These are phyloP conservation scores for Plectosphaerella sp. DNA, from an alignment of 2,329 filamentous ascomycete species.

Conservation along the genomic window DNA sequence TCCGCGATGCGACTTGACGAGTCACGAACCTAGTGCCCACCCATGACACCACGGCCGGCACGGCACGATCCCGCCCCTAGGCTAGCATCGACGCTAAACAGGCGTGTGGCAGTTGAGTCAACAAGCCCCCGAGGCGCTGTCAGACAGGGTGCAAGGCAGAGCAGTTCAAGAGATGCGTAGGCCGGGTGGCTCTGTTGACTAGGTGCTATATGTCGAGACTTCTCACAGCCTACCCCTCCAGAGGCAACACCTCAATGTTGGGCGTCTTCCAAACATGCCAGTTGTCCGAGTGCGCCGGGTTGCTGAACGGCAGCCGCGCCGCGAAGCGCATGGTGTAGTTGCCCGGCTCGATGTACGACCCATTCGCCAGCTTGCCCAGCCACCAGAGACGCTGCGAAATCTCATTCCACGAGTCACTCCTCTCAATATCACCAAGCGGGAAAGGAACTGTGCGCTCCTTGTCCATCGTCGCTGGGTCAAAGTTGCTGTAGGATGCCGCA, in stretches of 20 bases:
- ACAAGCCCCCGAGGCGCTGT: no score
- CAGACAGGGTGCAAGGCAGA: no score
- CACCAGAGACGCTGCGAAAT: constrained; percentile 16
- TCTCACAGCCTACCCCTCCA: neutral
- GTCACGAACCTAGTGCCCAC: no score
- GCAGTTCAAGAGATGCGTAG: no score
- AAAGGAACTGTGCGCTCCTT: constrained; percentile 17
- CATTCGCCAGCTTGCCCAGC: constrained; percentile 21
- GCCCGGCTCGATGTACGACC: constrained; percentile 17
- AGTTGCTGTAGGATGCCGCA: constrained; percentile 5
- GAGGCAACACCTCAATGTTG: constrained; percentile 6
- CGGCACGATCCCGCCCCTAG: no score
- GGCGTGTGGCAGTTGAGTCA: no score
- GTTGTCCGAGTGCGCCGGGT: constrained; percentile 12
- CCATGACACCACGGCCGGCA: no score
- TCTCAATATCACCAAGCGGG: constrained; percentile 13
- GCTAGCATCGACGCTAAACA: no score
- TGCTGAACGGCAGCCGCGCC: constrained; percentile 12
- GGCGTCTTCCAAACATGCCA: constrained; percentile 15
- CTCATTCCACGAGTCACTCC: constrained; percentile 10
- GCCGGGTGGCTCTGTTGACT: no score
- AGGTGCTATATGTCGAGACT: no score
- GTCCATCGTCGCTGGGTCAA: constrained; percentile 15
- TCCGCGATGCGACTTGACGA: no score
- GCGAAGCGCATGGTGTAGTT: constrained; percentile 17